Conservation (phyloP, 305 asterid species). For the Solanum chacoense region DNA sequence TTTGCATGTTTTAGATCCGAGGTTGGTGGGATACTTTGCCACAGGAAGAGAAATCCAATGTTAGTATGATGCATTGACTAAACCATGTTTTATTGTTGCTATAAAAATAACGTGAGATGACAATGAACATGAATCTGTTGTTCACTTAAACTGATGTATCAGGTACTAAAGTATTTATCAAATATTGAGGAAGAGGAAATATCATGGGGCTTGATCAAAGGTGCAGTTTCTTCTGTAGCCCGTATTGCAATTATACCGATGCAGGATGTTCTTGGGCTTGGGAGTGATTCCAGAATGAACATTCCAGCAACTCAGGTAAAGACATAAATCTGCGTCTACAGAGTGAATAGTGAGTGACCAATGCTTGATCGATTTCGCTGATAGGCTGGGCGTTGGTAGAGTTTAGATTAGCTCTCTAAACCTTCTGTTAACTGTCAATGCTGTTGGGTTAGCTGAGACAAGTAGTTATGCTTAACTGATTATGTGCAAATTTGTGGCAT, state of each 20-base stretch:
- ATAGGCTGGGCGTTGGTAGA: not conserved
- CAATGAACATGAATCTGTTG: not conserved
- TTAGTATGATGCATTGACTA: conserved; percentile 24
- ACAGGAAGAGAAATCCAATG: conserved; percentile 66
- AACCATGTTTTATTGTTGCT: not conserved
- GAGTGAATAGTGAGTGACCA: not conserved
- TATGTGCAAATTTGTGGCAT: not conserved
- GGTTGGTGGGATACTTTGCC: conserved; percentile 96
- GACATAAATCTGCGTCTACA: not conserved
- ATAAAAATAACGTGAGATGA: not conserved
- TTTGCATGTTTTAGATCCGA: conserved; percentile 37
- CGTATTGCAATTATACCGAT: conserved; percentile 82
- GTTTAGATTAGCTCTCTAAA: not conserved
- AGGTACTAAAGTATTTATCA: conserved; percentile 82
- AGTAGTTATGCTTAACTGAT: not conserved
- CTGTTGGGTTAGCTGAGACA: not conserved
- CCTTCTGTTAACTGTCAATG: not conserved
- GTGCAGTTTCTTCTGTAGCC: conserved; percentile 79
- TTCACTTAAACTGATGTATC: conserved; percentile 8
- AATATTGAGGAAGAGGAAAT: conserved; percentile 44
- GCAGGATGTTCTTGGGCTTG: conserved; percentile 90
- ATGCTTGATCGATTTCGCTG: not conserved
- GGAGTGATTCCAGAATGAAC: conserved; percentile 89
- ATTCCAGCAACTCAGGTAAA: conserved; percentile 88
- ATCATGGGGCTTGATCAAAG: conserved; percentile 76